These are phyloP conservation scores for Pezicula neosporulosa DNA, from an alignment of 2,329 filamentous ascomycete genomes.

Conservation along the genomic window DNA sequence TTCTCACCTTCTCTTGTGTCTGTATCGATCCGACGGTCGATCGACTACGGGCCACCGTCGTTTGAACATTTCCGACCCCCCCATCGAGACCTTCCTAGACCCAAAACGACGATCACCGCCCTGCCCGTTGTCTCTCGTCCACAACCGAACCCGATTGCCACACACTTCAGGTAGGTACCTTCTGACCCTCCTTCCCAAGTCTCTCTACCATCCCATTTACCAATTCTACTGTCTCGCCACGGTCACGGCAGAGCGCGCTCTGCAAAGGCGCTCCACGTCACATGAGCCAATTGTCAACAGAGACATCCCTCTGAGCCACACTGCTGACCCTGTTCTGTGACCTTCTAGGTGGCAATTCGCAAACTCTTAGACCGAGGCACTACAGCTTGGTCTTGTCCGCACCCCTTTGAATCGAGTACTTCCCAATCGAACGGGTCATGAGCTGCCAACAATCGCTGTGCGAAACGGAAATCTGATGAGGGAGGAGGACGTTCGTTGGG, in stretches of 20 bases:
- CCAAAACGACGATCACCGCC: no score
- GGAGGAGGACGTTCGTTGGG: slow-evolving; percentile 18
- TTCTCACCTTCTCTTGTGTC: no score
- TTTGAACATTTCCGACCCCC: no score
- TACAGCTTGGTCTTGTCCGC: slow-evolving; percentile 13
- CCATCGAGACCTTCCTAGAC: no score
- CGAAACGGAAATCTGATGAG: slow-evolving; percentile 23
- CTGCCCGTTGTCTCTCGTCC: not conserved
- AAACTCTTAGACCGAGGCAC: slow-evolving; percentile 12
- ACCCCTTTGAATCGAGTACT: slow-evolving; percentile 10
- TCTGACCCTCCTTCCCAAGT: not conserved
- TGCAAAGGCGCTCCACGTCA: slow-evolving; percentile 5
- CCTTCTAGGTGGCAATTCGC: slow-evolving; percentile 20
- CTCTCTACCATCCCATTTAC: not conserved
- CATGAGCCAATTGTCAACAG: slow-evolving; percentile 11
- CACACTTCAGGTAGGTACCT: not conserved
- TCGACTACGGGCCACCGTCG: no score
- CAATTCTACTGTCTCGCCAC: not conserved
- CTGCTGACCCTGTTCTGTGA: slow-evolving; percentile 22
- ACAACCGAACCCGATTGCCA: not conserved
- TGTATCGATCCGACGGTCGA: no score
- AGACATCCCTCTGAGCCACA: slow-evolving; percentile 17
- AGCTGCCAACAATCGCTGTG: slow-evolving; percentile 18
- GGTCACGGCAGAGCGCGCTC: not conserved
- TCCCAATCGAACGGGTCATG: slow-evolving; percentile 24